phyloP scores from a whole-genome alignment of 192 early-diverging fungal species.

The Neocallimastix lanati region DNA sequence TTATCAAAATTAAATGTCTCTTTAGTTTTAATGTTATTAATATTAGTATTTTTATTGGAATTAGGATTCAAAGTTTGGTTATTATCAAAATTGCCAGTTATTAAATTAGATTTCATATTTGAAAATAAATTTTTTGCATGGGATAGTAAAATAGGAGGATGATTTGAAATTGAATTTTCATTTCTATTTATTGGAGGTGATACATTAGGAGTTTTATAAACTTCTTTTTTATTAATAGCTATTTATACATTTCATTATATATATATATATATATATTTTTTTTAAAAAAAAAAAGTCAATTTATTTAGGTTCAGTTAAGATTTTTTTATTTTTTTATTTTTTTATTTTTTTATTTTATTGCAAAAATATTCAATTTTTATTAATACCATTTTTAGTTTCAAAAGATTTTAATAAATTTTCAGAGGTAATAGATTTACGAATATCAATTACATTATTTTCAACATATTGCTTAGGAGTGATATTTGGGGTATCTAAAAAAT shows the following conservation, averaged over 20 bases:
- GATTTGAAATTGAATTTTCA: not conserved
- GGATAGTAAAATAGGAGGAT: not conserved
- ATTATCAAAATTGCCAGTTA: not conserved
- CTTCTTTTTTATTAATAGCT: not conserved
- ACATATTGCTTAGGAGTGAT: not conserved
- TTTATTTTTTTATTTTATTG: no score
- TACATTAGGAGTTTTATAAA: not conserved
- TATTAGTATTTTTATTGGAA: no score
- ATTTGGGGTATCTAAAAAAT: not conserved
- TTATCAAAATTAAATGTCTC: no score
- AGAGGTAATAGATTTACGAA: not conserved
- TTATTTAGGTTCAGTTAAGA: no score
- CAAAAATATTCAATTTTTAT: not conserved
- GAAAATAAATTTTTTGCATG: not conserved
- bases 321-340: no score
- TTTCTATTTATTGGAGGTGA: not conserved
- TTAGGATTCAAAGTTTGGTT: not conserved
- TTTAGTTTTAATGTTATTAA: no score
- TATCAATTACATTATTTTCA: not conserved
- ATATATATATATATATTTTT: no score
- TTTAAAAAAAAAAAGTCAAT: no score
- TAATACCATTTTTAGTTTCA: not conserved
- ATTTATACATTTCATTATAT: no score
- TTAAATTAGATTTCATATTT: not conserved
- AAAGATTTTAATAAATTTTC: not conserved